phyloP scores from a whole-genome alignment of 768 basidiomycete genomes.

The Mycena sanguinolenta region DNA sequence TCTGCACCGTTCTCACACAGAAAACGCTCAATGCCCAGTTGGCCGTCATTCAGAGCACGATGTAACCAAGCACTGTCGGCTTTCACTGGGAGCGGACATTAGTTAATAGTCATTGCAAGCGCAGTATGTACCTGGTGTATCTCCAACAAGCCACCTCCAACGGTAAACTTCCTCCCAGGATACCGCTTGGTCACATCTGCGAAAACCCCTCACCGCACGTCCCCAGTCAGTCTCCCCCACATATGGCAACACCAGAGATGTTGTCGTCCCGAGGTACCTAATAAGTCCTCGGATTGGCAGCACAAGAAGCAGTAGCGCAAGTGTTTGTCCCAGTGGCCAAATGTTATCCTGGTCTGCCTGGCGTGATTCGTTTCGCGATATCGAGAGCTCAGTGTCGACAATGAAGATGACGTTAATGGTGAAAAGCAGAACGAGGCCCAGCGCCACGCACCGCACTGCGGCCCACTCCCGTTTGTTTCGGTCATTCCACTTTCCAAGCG shows the following conservation, averaged over 20 bases:
- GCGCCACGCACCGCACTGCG: not conserved
- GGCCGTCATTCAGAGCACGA: too few species aligned
- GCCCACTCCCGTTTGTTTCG: too few species aligned
- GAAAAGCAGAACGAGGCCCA: slow-evolving; percentile 1
- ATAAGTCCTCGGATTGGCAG: not conserved
- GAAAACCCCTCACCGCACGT: too few species aligned
- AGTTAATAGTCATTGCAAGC: too few species aligned
- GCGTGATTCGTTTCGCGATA: not conserved
- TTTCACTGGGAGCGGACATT: too few species aligned
- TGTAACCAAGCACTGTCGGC: too few species aligned
- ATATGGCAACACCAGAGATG: too few species aligned
- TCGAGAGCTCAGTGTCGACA: slow-evolving; percentile 17
- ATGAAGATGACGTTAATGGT: slow-evolving; percentile 16
- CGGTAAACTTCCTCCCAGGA: not conserved
- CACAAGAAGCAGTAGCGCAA: not conserved
- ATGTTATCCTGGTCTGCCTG: not conserved
- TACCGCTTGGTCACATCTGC: not conserved
- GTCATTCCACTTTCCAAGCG: not conserved
- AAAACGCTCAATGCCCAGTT: too few species aligned
- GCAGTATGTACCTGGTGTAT: not conserved
- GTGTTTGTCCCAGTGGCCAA: not conserved
- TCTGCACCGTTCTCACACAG: too few species aligned
- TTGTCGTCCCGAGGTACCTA: not conserved
- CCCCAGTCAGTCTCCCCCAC: too few species aligned
- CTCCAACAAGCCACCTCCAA: not conserved